phyloP scores from a whole-genome alignment of 2,329 filamentous ascomycete species.

The Claviceps africana region DNA sequence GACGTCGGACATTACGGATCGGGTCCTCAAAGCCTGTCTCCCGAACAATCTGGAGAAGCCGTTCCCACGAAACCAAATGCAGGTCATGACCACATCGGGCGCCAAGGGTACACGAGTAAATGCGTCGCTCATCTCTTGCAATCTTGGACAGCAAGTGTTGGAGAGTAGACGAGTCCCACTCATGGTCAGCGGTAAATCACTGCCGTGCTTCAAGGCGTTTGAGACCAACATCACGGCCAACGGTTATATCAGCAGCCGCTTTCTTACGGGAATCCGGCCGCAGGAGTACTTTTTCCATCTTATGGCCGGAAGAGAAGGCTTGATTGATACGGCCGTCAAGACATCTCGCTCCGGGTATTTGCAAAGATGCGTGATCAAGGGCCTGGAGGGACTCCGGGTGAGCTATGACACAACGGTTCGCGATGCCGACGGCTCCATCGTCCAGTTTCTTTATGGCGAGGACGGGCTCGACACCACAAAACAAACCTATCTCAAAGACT shows the following conservation, averaged over 20 bases:
- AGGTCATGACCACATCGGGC: constrained; percentile 93
- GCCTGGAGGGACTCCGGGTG: constrained; percentile 87
- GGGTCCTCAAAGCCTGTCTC: constrained; percentile 65
- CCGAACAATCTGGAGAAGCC: constrained; percentile 74
- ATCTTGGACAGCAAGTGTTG: constrained; percentile 89
- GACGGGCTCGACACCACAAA: constrained; percentile 91
- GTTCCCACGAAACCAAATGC: constrained; percentile 97
- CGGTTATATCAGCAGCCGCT: constrained; percentile 88
- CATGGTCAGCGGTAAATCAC: constrained; percentile 94
- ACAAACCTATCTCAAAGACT: constrained; percentile 80
- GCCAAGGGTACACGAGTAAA: constrained; percentile 91
- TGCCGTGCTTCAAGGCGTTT: constrained; percentile 87
- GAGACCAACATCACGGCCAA: constrained; percentile 82
- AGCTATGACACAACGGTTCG: constrained; percentile 90
- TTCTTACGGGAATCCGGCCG: constrained; percentile 92
- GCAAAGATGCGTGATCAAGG: constrained; percentile 94
- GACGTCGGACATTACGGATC: constrained; percentile 57
- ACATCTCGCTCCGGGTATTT: constrained; percentile 94
- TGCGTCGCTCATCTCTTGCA: constrained; percentile 93
- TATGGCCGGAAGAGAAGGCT: constrained; percentile 95
- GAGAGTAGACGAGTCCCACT: constrained; percentile 89
- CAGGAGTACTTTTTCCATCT: constrained; percentile 99
- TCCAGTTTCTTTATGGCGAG: constrained; percentile 95
- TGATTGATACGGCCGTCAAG: constrained; percentile 98
- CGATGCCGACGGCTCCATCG: constrained; percentile 80